These are phyloP conservation scores for Eremothecium sinecaudum DNA, from an alignment of 1,139 yeast species.

Conservation along the genomic window DNA sequence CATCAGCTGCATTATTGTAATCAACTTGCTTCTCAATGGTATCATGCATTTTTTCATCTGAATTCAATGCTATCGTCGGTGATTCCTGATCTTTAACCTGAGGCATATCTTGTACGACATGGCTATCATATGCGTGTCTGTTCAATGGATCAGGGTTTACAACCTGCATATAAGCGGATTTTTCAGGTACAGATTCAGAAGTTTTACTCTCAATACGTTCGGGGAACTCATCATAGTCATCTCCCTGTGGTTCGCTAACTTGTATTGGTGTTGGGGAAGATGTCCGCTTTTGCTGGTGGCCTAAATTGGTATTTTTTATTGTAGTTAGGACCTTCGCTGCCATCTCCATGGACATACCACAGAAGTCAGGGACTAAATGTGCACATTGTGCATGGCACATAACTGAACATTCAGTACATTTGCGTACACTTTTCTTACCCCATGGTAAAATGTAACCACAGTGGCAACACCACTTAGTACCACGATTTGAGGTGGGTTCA, in stretches of 20 bases:
- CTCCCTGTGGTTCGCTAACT: too few species aligned
- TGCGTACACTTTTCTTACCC: slow-evolving; percentile 90
- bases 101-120: too few species aligned
- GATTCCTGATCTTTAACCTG: too few species aligned
- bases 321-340: slow-evolving; percentile 83
- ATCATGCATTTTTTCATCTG: neutral
- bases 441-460: slow-evolving; percentile 94
- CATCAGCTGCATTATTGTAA: too few species aligned
- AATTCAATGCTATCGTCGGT: too few species aligned
- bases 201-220: too few species aligned
- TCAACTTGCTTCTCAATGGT: neutral
- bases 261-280: too few species aligned
- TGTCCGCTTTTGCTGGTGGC: slow-evolving; percentile 25
- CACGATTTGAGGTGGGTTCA: slow-evolving; percentile 81
- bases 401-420: slow-evolving; percentile 89
- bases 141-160: too few species aligned
- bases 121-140: too few species aligned
- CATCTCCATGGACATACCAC: slow-evolving; percentile 98
- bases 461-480: slow-evolving; percentile 98
- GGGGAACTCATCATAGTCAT: too few species aligned
- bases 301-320: slow-evolving; percentile 65
- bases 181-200: too few species aligned
- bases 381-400: slow-evolving; percentile 92
- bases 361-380: slow-evolving; percentile 91
- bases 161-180: too few species aligned